phyloP scores from a whole-genome alignment of 2,329 filamentous ascomycete species.

The Aspergillus sp. region DNA sequence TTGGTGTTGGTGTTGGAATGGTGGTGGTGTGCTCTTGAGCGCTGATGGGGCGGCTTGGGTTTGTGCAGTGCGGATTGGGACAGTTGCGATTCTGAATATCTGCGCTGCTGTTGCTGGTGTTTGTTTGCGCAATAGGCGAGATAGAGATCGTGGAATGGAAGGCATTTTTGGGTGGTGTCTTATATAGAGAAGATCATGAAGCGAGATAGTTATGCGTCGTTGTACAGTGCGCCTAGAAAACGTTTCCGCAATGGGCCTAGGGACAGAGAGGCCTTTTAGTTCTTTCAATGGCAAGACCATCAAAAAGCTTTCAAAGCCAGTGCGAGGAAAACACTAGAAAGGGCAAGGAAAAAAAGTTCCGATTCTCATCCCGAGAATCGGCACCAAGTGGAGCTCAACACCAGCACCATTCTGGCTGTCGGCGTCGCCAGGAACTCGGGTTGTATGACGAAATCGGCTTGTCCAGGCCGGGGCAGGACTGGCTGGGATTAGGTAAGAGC shows the following conservation, averaged over 20 bases:
- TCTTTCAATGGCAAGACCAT: not conserved
- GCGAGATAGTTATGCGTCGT: not conserved
- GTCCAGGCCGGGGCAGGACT: not conserved
- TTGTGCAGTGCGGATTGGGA: conserved; percentile 5
- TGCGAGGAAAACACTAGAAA: conserved; percentile 1
- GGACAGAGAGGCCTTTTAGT: not conserved
- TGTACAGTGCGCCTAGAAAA: not conserved
- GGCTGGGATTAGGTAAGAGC: not conserved
- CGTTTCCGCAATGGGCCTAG: not conserved
- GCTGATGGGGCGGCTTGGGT: conserved; percentile 7
- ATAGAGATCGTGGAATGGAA: conserved; percentile 6
- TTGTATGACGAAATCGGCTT: not conserved
- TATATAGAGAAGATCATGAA: not conserved
- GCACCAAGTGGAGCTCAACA: conserved; percentile 11
- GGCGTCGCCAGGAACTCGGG: not conserved
- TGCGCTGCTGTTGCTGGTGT: not conserved
- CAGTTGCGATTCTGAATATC: too few species aligned
- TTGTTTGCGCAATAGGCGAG: conserved; percentile 7
- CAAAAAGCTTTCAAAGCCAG: not conserved
- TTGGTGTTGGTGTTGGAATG: conserved; percentile 43
- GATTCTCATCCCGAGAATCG: conserved; percentile 7
- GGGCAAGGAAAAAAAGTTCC: conserved; percentile 8
- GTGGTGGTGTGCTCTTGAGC: conserved; percentile 5
- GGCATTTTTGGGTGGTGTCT: conserved; percentile 5
- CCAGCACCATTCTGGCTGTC: conserved; percentile 1